A percentile compares a stretch with the other conserved stretches of the same genome.
phyloP scores from a whole-genome alignment of 23 red algal species.

The Gracilaria gracilis region DNA sequence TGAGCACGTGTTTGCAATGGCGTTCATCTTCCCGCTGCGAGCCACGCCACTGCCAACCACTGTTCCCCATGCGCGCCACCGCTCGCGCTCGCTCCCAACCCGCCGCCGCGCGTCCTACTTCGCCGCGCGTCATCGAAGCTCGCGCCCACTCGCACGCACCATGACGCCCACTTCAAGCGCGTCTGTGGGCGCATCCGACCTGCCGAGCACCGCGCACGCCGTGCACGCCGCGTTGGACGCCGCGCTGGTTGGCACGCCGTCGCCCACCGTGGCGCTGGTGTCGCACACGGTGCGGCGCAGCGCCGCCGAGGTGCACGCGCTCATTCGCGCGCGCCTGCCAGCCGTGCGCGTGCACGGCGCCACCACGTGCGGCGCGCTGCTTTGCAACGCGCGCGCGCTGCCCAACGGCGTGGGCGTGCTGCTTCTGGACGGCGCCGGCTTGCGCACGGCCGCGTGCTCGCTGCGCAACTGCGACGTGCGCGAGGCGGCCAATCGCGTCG shows the following conservation, averaged over 20 bases:
- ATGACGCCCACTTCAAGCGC: neutral
- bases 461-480: neutral
- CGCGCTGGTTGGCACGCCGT: neutral
- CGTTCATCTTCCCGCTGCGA: slow-evolving; percentile 1
- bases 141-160: no score
- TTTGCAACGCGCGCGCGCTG: slow-evolving; percentile 4
- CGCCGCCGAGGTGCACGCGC: neutral
- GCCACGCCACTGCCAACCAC: neutral
- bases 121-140: no score
- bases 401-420: slow-evolving; percentile 29
- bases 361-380: slow-evolving; percentile 43
- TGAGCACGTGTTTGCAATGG: neutral
- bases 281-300: slow-evolving; percentile 25
- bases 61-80: neutral
- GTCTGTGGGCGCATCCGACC: slow-evolving; percentile 19
- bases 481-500: slow-evolving; percentile 27
- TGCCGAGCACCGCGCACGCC: neutral
- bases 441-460: neutral
- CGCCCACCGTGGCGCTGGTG: slow-evolving; percentile 34
- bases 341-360: slow-evolving; percentile 48
- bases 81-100: no score
- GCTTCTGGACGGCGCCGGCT: slow-evolving; percentile 3
- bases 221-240: slow-evolving; percentile 17
- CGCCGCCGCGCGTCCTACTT: no score
- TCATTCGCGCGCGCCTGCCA: slow-evolving; percentile 13